Conservation (phyloP, 306 rosid genomes). For the Acacia confusa region DNA sequence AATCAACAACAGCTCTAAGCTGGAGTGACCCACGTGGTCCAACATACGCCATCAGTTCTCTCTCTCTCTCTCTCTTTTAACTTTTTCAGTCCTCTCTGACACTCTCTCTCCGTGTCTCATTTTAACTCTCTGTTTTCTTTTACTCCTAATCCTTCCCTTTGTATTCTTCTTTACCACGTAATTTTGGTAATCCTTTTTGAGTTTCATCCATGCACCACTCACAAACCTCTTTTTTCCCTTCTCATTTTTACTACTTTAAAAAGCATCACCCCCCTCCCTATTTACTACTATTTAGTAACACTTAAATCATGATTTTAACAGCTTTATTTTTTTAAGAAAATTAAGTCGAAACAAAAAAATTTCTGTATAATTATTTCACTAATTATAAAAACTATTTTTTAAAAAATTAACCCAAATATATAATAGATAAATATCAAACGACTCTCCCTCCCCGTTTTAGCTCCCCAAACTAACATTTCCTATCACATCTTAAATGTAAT, state of each 20-base stretch:
- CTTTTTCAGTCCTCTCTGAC: conserved; percentile 6
- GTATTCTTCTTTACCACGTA: not conserved
- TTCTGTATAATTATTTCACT: too few species aligned
- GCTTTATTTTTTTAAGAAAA: too few species aligned
- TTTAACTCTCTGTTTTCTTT: not conserved
- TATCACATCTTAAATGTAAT: not conserved
- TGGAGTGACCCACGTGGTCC: conserved; percentile 22
- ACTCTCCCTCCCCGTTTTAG: not conserved
- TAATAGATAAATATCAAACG: too few species aligned
- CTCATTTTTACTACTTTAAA: not conserved
- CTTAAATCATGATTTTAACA: too few species aligned
- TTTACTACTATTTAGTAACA: not conserved
- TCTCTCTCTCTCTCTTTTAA: not conserved
- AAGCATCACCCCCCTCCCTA: not conserved
- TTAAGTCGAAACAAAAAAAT: too few species aligned
- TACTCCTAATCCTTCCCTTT: not conserved
- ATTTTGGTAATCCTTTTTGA: not conserved
- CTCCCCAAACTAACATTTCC: not conserved
- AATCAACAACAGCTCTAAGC: not conserved
- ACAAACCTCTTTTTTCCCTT: too few species aligned
- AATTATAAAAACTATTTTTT: too few species aligned
- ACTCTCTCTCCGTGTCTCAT: not conserved
- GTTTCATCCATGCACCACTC: not conserved
- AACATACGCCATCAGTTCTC: not conserved
- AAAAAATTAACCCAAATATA: too few species aligned